Evolutionary conservation across 768 basidiomycete species (phyloP), one percentile per base, ranked within the genome.

Genomic region (Leccinum rimulosum): DNA sequence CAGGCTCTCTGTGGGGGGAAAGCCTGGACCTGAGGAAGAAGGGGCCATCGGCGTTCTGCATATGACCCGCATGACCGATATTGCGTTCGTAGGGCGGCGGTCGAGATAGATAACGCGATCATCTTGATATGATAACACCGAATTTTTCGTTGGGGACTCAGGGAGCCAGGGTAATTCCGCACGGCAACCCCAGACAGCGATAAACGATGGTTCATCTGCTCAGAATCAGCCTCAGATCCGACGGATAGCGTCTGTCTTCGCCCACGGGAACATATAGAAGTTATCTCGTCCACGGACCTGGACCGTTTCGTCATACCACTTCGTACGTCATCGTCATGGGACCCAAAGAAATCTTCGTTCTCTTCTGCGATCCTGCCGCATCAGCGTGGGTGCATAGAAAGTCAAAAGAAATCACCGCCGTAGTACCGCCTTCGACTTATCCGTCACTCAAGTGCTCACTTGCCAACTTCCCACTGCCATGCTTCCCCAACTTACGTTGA

Each of bases 61-160:
- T 55, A 53, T 22, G 67, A 65, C 45, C 65, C 58, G 50, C 61
- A 51, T 7, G 14, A 19, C 35, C 27, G 9, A 14, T 40, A n/a
- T 45, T 45, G 19, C 19, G 19, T 45, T 45, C 43, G 43, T 45
- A 45, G n/a, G 43, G 43, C 17, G 43, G 43, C 43, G 43, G 59
- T 54, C 7, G 43, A 61, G 64, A 59, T 52, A 61, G 64, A 59
- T 52, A 57, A 45, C n/a, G 10, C 43, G 43, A 45, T 33, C 33
- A 33, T 45, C 43, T 19, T 45, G n/a, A 19, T 36, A 25, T 45
- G 19, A 45, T 19, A 45, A 45, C 43, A 19, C n/a, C n/a, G 9
- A n/a, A 3, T 17, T 40, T 40, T 45, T 45, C 43, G 19, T 11
- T 45, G n/a, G 43, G 43, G 43, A 19, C 5, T 45, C 5, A 45